phyloP scores from a whole-genome alignment of 2,329 filamentous ascomycete genomes.

The Penicillium hesseltinei region DNA sequence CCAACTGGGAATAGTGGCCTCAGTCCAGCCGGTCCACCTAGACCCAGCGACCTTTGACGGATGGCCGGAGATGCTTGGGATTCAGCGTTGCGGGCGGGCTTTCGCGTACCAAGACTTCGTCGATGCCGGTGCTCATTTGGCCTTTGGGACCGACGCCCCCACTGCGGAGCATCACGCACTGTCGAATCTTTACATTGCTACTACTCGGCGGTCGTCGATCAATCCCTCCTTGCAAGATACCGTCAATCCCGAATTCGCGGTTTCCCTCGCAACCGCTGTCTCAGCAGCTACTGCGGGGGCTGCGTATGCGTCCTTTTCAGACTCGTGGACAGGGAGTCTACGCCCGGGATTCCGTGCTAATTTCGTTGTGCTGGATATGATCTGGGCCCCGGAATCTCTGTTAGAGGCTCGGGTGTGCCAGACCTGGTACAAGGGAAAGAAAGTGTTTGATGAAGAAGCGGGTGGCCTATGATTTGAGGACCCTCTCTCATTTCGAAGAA shows the following conservation, averaged over 20 bases:
- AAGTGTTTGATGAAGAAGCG: background rate
- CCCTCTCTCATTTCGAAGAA: background rate
- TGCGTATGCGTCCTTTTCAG: conserved; percentile 48
- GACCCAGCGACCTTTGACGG: conserved; percentile 49
- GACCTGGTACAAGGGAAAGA: conserved; percentile 45
- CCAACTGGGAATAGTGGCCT: conserved; percentile 45
- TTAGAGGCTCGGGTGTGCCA: conserved; percentile 40
- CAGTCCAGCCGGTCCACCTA: conserved; percentile 40
- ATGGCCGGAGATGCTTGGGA: conserved; percentile 47
- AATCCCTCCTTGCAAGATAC: conserved; percentile 36
- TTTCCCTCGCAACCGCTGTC: conserved; percentile 44
- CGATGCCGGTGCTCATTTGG: conserved; percentile 42
- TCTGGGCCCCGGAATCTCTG: conserved; percentile 39
- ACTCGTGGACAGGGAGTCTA: conserved; percentile 40
- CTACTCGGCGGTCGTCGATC: conserved; percentile 46
- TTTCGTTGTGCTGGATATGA: conserved; percentile 45
- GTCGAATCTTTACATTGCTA: conserved; percentile 50
- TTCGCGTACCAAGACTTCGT: conserved; percentile 52
- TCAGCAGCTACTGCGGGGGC: conserved; percentile 46
- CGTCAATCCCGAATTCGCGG: conserved; percentile 44
- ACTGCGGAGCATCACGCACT: conserved; percentile 48
- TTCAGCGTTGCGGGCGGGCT: conserved; percentile 44
- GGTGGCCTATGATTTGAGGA: background rate
- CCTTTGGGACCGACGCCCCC: conserved; percentile 50
- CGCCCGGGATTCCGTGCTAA: conserved; percentile 41